Evolutionary conservation across 352 stramenopile species (phyloP).

Genomic region (Globisporangium spinosum): DNA sequence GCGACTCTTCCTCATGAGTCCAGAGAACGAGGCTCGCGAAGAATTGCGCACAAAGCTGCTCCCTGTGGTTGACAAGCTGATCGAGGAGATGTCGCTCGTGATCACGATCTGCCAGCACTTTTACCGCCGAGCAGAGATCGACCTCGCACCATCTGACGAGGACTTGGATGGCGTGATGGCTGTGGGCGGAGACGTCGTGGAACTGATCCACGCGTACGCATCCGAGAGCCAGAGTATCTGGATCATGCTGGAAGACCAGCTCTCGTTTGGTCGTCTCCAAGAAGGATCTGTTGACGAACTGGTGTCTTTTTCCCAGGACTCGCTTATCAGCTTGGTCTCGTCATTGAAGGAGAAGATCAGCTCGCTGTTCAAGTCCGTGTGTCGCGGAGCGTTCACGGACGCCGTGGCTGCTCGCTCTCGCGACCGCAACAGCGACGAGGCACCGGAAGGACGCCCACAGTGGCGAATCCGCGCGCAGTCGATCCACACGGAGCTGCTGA

Average conservation of each 20-base stretch:
- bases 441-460: constrained; percentile 39
- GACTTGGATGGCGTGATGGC: constrained; percentile 63
- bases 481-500: constrained; percentile 65
- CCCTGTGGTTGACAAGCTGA: constrained; percentile 35
- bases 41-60: constrained; percentile 30
- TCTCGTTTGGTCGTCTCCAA: constrained; percentile 22
- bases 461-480: constrained; percentile 72
- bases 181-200: constrained; percentile 55
- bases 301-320: constrained; percentile 42
- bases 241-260: constrained; percentile 36
- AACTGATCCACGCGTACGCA: constrained; percentile 50
- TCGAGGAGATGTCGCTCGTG: constrained; percentile 43
- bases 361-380: constrained; percentile 71
- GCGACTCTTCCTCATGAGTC: constrained; percentile 28
- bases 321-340: constrained; percentile 36
- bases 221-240: constrained; percentile 44
- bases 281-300: constrained; percentile 29
- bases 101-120: constrained; percentile 56
- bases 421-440: constrained; percentile 19
- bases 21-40: constrained; percentile 22
- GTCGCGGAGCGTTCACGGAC: constrained; percentile 72
- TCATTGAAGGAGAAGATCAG: constrained; percentile 66
- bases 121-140: constrained; percentile 63
- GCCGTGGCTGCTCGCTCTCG: constrained; percentile 48
- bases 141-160: constrained; percentile 59